These are phyloP conservation scores for Oryza meyeriana DNA, from an alignment of 176 grass and related monocot genomes.

Conservation along the genomic window DNA sequence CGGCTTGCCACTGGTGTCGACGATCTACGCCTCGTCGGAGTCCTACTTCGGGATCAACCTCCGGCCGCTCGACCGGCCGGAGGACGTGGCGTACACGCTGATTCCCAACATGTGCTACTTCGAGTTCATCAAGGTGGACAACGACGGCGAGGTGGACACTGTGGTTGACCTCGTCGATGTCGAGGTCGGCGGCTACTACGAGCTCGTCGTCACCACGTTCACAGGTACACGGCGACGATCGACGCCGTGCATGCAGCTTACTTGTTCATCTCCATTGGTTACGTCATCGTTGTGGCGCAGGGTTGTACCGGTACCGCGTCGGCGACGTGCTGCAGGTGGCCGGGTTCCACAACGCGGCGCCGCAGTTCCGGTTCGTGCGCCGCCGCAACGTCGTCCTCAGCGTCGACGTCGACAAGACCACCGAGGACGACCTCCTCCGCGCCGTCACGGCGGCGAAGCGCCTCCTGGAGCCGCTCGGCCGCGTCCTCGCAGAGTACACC, in stretches of 20 bases:
- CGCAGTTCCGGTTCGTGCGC: constrained; percentile 65
- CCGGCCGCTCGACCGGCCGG: constrained; percentile 48
- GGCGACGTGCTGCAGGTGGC: constrained; percentile 71
- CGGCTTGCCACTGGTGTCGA: constrained; percentile 55
- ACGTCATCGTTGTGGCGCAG: background rate
- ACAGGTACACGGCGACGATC: constrained; percentile 47
- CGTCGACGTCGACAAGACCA: constrained; percentile 70
- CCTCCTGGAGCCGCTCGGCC: constrained; percentile 41
- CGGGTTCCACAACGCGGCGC: constrained; percentile 55
- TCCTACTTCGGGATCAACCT: constrained; percentile 79
- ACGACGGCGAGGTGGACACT: constrained; percentile 29
- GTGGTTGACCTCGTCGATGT: constrained; percentile 63
- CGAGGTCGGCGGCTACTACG: constrained; percentile 54
- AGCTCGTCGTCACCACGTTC: constrained; percentile 77
- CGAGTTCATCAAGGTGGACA: constrained; percentile 68
- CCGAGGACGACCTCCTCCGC: constrained; percentile 61
- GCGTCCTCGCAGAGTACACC: constrained; percentile 56
- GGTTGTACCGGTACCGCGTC: constrained; percentile 60
- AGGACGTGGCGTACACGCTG: constrained; percentile 59
- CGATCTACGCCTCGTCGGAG: constrained; percentile 81
- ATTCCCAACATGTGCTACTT: constrained; percentile 84
- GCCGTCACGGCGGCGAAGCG: constrained; percentile 48
- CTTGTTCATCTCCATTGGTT: no score
- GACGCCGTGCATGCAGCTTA: background rate
- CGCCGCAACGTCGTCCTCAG: constrained; percentile 67